A percentile compares a stretch with the other conserved stretches of the same genome.
Conservation (phyloP, 1,139 yeast species). For the Zhuliangozyma blackwelliae region DNA sequence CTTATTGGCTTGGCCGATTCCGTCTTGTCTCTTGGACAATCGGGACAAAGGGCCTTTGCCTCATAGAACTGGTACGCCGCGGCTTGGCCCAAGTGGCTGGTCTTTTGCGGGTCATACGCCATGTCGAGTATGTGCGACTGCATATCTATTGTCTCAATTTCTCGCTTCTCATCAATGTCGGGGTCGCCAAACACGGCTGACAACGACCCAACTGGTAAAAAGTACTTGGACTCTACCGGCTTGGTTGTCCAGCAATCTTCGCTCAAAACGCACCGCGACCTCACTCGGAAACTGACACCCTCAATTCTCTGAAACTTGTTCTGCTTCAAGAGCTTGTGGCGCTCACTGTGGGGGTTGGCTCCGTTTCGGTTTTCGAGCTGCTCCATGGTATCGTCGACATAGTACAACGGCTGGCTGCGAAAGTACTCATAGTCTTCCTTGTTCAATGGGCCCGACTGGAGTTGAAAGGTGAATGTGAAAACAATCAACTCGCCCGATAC, state of each 20-base stretch:
- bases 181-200: slow-evolving; percentile 46
- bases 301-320: slow-evolving; percentile 19
- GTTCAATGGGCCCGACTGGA: slow-evolving; percentile 27
- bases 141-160: slow-evolving; percentile 21
- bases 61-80: slow-evolving; percentile 39
- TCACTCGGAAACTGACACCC: slow-evolving; percentile 23
- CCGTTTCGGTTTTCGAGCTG: slow-evolving; percentile 18
- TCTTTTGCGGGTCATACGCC: slow-evolving; percentile 3
- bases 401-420: slow-evolving; percentile 15
- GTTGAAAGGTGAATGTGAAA: slow-evolving; percentile 29
- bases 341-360: neutral
- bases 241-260: slow-evolving; percentile 59
- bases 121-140: slow-evolving; percentile 32
- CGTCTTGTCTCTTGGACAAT: too few relatives aligned
- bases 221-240: slow-evolving; percentile 34
- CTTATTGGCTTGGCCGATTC: slow-evolving; percentile 19
- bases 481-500: slow-evolving; percentile 47
- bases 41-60: slow-evolving; percentile 15
- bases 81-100: slow-evolving; percentile 47
- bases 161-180: slow-evolving; percentile 28
- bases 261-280: slow-evolving; percentile 27
- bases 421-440: slow-evolving; percentile 15
- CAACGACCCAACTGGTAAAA: slow-evolving; percentile 47
- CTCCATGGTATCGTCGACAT: slow-evolving; percentile 28
- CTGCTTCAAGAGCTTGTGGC: slow-evolving; percentile 4